Base-by-base conservation (phyloP, 805 yeast species). In the Barnettozyma botsteinii region DNA sequence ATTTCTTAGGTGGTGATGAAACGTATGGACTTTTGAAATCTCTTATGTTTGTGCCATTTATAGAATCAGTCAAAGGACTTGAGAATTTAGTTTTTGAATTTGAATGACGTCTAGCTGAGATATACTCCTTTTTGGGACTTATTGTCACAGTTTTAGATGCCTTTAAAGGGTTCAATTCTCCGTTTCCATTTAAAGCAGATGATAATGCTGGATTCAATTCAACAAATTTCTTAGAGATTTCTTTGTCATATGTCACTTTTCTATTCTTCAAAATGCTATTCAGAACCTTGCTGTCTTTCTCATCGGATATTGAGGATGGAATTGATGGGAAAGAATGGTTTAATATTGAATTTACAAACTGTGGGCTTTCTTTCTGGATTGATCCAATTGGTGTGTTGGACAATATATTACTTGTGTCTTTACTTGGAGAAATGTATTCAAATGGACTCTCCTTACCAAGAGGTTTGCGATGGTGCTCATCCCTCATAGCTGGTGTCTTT, bases 81-180 rank as follows among this genome's bases (percentile, higher is more conserved):
- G 54, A 41, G 31, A 47, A 45, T 29, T 41, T 52, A 1, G 48
- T 32, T 2, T 35, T 38, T 17, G 34, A 40, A 5, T 42, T 25
- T 3, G 43, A 25, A 6, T 32, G 39, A 36, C 35, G 20, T 20
- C 36, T 40, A 2, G 38, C 15, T 17, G 40, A 34, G 15, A 49
- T 40, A 17, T 41, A 40, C 19, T 50, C 51, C 33, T 61, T 62
- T 22, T 62, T 56, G 9, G 70, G 70, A 3, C 68, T 61, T 37
- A 65, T 56, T 5, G 62, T 42, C 2, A 64, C 65, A 22, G 54
- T 40, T 35, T 47, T 55, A 5, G 65, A 60, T 3, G 55, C 61
- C 41, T 58, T 61, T 5, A 60, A 45, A 3, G 66, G 63, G 38
- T 64, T 64, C 9, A 60, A 23, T 25, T 55, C 56, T 0, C 60